phyloP scores from a whole-genome alignment of 2,329 filamentous ascomycete species.

The Neofusicoccum ribis region DNA sequence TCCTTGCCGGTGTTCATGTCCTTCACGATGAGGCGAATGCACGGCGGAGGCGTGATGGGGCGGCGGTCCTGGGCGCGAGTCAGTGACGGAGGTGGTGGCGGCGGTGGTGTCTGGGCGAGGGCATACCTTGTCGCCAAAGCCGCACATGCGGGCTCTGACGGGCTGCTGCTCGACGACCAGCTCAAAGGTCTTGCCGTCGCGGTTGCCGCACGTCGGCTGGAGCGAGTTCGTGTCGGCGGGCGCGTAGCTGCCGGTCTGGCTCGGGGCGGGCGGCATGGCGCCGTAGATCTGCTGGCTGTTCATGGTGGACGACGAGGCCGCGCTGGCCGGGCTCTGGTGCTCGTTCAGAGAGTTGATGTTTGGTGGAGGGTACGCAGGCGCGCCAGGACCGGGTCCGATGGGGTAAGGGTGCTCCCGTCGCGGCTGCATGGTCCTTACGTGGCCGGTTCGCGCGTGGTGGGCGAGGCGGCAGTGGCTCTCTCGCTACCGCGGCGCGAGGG shows the following conservation, averaged over 20 bases:
- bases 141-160: slow-evolving; percentile 92
- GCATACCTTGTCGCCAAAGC: slow-evolving; percentile 91
- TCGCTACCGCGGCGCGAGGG: slow-evolving; percentile 3
- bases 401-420: slow-evolving; percentile 16
- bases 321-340: slow-evolving; percentile 4
- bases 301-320: slow-evolving; percentile 9
- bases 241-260: background rate
- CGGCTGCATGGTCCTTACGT: slow-evolving; percentile 16
- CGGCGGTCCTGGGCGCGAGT: slow-evolving; percentile 69
- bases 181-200: slow-evolving; percentile 41
- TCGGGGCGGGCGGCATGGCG: background rate
- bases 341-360: slow-evolving; percentile 8
- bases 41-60: slow-evolving; percentile 93
- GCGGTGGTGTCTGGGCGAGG: slow-evolving; percentile 16
- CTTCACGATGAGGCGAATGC: slow-evolving; percentile 77
- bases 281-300: slow-evolving; percentile 18
- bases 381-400: slow-evolving; percentile 11
- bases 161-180: slow-evolving; percentile 88
- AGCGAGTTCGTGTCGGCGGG: background rate
- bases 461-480: slow-evolving; percentile 1
- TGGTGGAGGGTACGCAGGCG: slow-evolving; percentile 9
- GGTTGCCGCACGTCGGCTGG: background rate
- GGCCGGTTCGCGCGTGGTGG: slow-evolving; percentile 2
- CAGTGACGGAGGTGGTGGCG: background rate
- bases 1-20: slow-evolving; percentile 76